phyloP scores from a whole-genome alignment of 1,139 yeast species.

The Yamadazyma dendronema region DNA sequence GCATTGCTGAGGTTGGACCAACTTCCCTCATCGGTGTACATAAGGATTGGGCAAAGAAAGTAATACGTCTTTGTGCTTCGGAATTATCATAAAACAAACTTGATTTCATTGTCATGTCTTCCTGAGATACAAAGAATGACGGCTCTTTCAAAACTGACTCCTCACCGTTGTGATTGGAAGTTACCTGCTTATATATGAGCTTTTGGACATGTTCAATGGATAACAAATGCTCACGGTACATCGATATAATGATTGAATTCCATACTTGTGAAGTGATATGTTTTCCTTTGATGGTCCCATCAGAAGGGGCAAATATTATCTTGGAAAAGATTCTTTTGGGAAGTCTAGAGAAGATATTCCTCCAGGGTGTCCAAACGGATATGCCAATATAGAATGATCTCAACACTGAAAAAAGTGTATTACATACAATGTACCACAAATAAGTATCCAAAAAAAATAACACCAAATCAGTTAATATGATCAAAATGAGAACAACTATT shows the following conservation, averaged over 20 bases:
- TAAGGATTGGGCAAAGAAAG: constrained; percentile 54
- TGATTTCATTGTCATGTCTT: constrained; percentile 42
- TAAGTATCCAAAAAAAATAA: constrained; percentile 54
- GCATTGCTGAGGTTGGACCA: constrained; percentile 42
- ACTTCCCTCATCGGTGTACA: constrained; percentile 54
- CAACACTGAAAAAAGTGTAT: constrained; percentile 48
- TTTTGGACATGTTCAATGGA: constrained; percentile 51
- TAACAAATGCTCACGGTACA: constrained; percentile 56
- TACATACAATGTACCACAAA: constrained; percentile 56
- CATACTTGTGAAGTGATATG: constrained; percentile 46
- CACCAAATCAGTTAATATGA: constrained; percentile 42
- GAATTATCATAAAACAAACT: constrained; percentile 34
- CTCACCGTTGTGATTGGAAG: constrained; percentile 22
- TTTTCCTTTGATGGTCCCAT: constrained; percentile 31
- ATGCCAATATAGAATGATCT: constrained; percentile 50
- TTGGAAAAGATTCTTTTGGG: constrained; percentile 52
- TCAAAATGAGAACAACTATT: constrained; percentile 33
- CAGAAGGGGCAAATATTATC: constrained; percentile 32
- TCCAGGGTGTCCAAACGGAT: constrained; percentile 60
- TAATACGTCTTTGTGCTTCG: constrained; percentile 51
- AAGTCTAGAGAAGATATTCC: constrained; percentile 48
- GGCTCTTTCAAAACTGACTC: constrained; percentile 41
- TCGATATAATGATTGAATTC: constrained; percentile 54
- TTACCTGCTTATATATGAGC: constrained; percentile 41
- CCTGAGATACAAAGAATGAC: constrained; percentile 49